Conservation (phyloP, 2,329 filamentous ascomycete species). For the Scytalidium lignicola region DNA sequence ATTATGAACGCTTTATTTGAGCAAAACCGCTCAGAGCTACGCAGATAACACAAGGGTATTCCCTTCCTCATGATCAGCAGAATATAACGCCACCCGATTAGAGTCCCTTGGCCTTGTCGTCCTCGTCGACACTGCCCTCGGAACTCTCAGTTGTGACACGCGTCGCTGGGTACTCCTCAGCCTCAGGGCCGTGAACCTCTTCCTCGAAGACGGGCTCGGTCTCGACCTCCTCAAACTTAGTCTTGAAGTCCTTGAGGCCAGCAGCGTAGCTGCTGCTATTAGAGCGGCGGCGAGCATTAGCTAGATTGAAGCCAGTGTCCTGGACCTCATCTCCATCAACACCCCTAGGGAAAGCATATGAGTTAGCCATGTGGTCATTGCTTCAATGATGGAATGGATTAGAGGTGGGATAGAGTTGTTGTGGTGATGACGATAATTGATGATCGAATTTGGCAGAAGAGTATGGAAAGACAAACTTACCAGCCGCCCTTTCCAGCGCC, state of each 20-base stretch:
- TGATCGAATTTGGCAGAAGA: neutral
- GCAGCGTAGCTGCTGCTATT: conserved; percentile 77
- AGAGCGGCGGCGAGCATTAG: conserved; percentile 83
- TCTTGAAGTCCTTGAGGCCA: conserved; percentile 76
- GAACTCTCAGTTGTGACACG: conserved; percentile 27
- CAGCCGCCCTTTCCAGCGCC: conserved; percentile 91
- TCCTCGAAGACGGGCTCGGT: conserved; percentile 91
- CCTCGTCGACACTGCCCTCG: conserved; percentile 26
- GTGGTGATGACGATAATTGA: neutral
- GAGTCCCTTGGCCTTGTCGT: conserved; percentile 39
- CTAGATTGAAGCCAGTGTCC: conserved; percentile 77
- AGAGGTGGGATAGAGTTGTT: neutral
- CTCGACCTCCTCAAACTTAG: conserved; percentile 92
- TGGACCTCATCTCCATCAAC: conserved; percentile 75
- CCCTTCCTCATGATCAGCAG: neutral
- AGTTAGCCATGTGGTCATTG: neutral
- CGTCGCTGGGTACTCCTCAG: conserved; percentile 19
- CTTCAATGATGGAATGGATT: neutral
- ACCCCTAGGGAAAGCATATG: conserved; percentile 55
- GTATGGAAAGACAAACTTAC: conserved; percentile 46
- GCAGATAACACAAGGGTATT: neutral
- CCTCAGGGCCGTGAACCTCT: conserved; percentile 62
- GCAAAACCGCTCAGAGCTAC: neutral
- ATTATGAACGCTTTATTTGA: neutral
- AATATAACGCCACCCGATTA: conserved; percentile 21